Percentiles rank a stretch among this genome's conserved stretches.
phyloP scores from a whole-genome alignment of 352 stramenopile genomes.

The Vaucheria bursata region DNA sequence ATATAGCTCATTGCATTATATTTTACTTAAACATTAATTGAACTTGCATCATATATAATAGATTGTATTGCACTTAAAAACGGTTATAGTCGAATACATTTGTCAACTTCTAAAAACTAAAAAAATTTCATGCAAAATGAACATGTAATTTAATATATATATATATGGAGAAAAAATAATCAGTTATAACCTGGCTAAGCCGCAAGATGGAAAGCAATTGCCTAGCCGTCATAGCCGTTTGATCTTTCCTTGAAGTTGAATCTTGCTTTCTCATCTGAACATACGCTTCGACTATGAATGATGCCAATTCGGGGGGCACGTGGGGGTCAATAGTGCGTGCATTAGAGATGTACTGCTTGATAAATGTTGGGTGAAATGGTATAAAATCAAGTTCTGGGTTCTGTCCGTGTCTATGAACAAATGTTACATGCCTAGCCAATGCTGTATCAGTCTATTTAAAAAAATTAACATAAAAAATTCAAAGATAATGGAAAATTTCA shows the following conservation, averaged over 20 bases:
- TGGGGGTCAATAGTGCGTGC: slow-evolving; percentile 69
- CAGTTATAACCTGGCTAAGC: slow-evolving; percentile 61
- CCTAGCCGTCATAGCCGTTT: slow-evolving; percentile 95
- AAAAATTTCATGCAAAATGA: no score
- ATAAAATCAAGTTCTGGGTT: slow-evolving; percentile 82
- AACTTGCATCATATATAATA: no score
- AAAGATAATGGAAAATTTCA: not conserved
- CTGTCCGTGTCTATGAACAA: slow-evolving; percentile 67
- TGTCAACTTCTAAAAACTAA: no score
- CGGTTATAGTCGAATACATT: no score
- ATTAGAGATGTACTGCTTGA: slow-evolving; percentile 50
- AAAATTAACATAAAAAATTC: not conserved
- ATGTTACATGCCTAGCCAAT: slow-evolving; percentile 78
- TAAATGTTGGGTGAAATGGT: slow-evolving; percentile 58
- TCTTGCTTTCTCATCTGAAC: slow-evolving; percentile 88
- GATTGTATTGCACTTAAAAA: no score
- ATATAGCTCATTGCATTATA: no score
- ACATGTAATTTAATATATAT: no score
- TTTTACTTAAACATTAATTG: no score
- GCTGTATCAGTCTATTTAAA: slow-evolving; percentile 68
- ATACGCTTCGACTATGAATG: slow-evolving; percentile 98
- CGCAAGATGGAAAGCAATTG: slow-evolving; percentile 97
- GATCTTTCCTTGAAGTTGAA: slow-evolving; percentile 59
- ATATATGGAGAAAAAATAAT: slow-evolving; percentile 1
- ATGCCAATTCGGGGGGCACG: slow-evolving; percentile 83